phyloP scores from a whole-genome alignment of 192 early-diverging fungal genomes.

The Gryganskiella cystojenkinii region DNA sequence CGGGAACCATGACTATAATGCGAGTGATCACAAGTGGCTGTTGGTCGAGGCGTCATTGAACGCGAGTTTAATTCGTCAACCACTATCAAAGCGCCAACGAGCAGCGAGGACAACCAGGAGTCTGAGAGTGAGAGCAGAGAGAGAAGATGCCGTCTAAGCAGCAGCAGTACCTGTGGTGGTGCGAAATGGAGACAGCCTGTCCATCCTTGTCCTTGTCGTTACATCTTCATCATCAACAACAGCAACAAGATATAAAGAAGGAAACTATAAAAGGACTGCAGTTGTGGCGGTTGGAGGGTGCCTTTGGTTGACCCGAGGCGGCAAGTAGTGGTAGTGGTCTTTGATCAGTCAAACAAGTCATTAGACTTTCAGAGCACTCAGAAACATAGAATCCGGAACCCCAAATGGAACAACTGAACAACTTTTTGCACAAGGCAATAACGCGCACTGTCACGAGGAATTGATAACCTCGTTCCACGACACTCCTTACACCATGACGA shows the following conservation, averaged over 20 bases:
- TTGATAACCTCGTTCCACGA: too few relatives aligned
- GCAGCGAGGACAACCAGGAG: background rate
- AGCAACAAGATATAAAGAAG: background rate
- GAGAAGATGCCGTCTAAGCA: constrained; percentile 27
- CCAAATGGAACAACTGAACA: too few relatives aligned
- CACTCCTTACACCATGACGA: too few relatives aligned
- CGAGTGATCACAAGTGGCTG: constrained; percentile 80
- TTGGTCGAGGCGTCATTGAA: constrained; percentile 63
- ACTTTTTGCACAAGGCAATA: too few relatives aligned
- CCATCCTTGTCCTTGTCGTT: constrained; percentile 22
- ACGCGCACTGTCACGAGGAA: too few relatives aligned
- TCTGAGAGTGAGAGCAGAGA: background rate
- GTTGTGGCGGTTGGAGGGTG: background rate
- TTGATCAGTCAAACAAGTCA: too few relatives aligned
- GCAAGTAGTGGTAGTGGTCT: too few relatives aligned
- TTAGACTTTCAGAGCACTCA: too few relatives aligned
- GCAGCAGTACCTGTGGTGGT: constrained; percentile 52
- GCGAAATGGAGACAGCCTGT: constrained; percentile 34
- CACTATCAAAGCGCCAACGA: background rate
- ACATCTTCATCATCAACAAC: constrained; percentile 15
- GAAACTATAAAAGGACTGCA: background rate
- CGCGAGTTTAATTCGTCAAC: constrained; percentile 11
- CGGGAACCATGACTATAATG: constrained; percentile 72
- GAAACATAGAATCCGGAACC: too few relatives aligned
- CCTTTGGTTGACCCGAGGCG: background rate